Conservation (phyloP, 169 alveolate genomes). For the Babesia sp. region DNA sequence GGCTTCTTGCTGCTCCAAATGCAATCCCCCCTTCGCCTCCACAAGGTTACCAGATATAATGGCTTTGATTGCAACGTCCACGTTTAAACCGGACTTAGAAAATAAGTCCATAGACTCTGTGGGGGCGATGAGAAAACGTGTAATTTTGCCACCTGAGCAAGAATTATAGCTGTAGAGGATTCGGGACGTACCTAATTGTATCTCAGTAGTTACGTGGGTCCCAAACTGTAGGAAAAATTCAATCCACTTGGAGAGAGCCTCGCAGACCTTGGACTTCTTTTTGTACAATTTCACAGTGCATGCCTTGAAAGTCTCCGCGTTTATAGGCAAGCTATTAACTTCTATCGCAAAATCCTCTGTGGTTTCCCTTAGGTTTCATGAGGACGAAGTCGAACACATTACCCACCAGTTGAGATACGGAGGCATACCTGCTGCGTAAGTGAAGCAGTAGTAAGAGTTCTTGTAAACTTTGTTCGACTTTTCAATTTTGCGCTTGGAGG, state of each 20-base stretch:
- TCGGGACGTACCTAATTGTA: conserved; percentile 40
- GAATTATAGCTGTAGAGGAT: not conserved
- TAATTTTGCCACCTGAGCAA: conserved; percentile 57
- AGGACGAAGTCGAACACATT: not conserved
- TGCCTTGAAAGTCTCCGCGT: conserved; percentile 9
- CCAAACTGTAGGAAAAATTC: conserved; percentile 61
- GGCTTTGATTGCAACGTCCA: conserved; percentile 50
- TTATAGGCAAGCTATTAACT: conserved; percentile 32
- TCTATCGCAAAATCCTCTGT: conserved; percentile 46
- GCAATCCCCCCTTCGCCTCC: conserved; percentile 12
- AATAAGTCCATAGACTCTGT: conserved; percentile 35
- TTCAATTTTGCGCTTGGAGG: not conserved
- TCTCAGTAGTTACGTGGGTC: conserved; percentile 58
- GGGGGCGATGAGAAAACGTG: conserved; percentile 52
- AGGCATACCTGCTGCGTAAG: conserved; percentile 72
- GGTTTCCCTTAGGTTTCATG: conserved; percentile 22
- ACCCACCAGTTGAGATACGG: conserved; percentile 64
- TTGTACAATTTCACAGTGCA: conserved; percentile 44
- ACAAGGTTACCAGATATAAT: conserved; percentile 33
- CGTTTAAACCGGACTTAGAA: conserved; percentile 40
- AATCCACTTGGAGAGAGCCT: conserved; percentile 46
- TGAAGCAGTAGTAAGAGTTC: conserved; percentile 61
- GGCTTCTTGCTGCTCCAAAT: conserved; percentile 18
- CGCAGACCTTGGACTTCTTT: conserved; percentile 43
- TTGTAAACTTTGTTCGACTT: conserved; percentile 47